These are phyloP conservation scores for Chloris gayana DNA, from an alignment of 176 grass and related monocot genomes.

Conservation along the genomic window DNA sequence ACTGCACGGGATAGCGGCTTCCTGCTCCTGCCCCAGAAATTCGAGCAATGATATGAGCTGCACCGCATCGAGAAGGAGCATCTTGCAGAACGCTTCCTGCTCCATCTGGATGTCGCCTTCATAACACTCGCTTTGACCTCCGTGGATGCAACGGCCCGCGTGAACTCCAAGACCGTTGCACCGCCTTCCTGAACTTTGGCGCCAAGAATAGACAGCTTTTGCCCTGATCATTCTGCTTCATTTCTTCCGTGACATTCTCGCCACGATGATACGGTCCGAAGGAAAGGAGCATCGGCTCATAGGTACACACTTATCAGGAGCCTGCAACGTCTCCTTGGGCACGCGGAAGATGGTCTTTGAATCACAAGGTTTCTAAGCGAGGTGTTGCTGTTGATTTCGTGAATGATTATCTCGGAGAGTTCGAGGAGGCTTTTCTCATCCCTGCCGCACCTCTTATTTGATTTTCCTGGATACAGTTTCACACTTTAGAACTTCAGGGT, in stretches of 20 bases:
- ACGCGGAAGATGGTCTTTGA: neutral
- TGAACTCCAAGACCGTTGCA: neutral
- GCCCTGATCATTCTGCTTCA: neutral
- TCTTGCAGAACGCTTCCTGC: neutral
- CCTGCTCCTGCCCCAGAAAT: no score
- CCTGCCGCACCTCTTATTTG: no score
- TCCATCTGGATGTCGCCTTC: neutral
- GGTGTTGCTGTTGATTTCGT: neutral
- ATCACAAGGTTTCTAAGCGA: neutral
- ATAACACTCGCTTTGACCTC: neutral
- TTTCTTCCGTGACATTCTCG: neutral
- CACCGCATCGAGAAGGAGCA: conserved; percentile 3
- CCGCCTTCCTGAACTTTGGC: neutral
- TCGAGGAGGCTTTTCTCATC: neutral
- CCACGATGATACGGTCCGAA: neutral
- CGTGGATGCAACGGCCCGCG: neutral
- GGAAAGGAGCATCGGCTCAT: neutral
- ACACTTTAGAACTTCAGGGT: no score
- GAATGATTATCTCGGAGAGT: neutral
- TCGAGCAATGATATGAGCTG: neutral
- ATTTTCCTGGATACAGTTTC: neutral
- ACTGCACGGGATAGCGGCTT: neutral
- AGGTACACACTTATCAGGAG: neutral
- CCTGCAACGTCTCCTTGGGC: neutral
- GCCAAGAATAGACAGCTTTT: neutral